These are phyloP conservation scores for Cyphellophora europaea DNA, from an alignment of 2,329 filamentous ascomycete species.

Conservation along the genomic window DNA sequence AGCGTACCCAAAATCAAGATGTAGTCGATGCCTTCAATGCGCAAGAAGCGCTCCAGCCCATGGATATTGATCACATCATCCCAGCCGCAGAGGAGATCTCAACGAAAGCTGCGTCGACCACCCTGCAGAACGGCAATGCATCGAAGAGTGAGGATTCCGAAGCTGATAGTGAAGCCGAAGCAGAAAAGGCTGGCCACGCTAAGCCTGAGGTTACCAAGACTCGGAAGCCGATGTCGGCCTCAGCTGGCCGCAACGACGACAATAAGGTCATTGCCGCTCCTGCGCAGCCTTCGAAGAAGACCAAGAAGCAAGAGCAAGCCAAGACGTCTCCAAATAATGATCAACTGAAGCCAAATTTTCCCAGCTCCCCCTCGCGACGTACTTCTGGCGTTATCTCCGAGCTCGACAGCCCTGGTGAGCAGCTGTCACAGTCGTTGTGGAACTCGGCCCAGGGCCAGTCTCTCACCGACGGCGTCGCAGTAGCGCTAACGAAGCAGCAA, in stretches of 20 bases:
- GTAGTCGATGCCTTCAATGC: conserved; percentile 4
- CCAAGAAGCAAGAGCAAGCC: background rate
- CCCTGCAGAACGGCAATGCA: background rate
- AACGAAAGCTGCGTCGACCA: background rate
- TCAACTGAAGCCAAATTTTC: background rate
- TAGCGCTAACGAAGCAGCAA: background rate
- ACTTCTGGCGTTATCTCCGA: conserved; percentile 3
- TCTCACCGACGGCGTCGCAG: conserved; percentile 1
- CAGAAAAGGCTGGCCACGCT: background rate
- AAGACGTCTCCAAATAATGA: conserved; percentile 2
- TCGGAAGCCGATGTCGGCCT: background rate
- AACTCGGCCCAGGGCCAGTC: conserved; percentile 5
- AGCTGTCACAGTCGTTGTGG: conserved; percentile 13
- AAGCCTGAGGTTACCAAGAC: background rate
- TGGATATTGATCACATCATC: conserved; percentile 6
- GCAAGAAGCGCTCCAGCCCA: conserved; percentile 5
- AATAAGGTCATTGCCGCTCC: background rate
- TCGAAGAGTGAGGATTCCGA: background rate
- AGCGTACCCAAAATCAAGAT: conserved; percentile 4
- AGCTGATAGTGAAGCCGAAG: background rate
- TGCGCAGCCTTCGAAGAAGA: background rate
- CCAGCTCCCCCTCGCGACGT: background rate
- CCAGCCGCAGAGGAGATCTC: background rate
- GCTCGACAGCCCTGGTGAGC: conserved; percentile 15
- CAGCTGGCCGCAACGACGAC: background rate